phyloP scores from a whole-genome alignment of 164 flowering plant species.

The Vitis labrusca region DNA sequence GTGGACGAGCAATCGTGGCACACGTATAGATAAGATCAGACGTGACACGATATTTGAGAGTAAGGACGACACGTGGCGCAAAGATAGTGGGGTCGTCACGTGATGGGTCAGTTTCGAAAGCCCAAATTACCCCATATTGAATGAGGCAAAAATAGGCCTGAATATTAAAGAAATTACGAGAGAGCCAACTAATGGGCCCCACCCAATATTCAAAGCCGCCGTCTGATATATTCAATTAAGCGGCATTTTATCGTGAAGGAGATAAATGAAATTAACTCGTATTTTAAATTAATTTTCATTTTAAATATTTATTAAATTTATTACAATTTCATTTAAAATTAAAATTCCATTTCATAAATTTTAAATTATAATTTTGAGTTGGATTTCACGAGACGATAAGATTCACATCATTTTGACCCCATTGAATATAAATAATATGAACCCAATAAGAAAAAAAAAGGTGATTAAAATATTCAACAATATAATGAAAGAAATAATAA shows the following conservation, averaged over 20 bases:
- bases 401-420: no score
- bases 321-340: no score
- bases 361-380: no score
- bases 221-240: neutral
- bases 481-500: neutral
- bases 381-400: no score
- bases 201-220: neutral
- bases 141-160: neutral
- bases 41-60: conserved; percentile 4
- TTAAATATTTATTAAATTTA: neutral
- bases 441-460: no score
- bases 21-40: conserved; percentile 25
- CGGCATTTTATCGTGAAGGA: neutral
- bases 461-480: neutral
- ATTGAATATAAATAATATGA: no score
- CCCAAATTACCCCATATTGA: conserved; percentile 1
- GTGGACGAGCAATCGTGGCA: conserved; percentile 17
- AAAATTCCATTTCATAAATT: no score
- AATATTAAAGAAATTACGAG: neutral
- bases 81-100: conserved; percentile 17
- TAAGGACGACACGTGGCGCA: conserved; percentile 5
- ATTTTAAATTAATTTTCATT: neutral
- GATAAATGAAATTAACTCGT: neutral
- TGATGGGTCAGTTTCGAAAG: conserved; percentile 10
- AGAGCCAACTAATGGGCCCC: neutral